Evolutionary conservation across 441 rosid genomes (phyloP).

Genomic region (Syzygium syzygioides): DNA sequence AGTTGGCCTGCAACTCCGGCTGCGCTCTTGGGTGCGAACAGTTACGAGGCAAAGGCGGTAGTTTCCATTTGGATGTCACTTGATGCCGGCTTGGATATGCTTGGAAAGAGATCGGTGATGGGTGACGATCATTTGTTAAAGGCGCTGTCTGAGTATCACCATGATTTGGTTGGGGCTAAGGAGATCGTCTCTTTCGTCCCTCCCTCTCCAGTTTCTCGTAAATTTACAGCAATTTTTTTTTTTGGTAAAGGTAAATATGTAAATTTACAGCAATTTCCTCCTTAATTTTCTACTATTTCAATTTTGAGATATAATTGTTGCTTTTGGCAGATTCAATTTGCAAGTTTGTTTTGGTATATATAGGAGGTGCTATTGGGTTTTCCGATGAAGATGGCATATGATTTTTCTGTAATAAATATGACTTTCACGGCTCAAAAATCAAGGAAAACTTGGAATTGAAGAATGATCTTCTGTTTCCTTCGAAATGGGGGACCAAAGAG

Average conservation of each 20-base stretch:
- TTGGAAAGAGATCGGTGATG: neutral
- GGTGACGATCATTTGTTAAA: neutral
- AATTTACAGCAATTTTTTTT: neutral
- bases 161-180: no score
- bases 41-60: neutral
- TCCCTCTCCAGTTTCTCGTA: neutral
- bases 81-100: neutral
- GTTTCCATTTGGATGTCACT: neutral
- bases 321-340: neutral
- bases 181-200: neutral
- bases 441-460: neutral
- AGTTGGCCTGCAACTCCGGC: neutral
- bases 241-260: no score
- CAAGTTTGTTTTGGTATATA: neutral
- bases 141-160: no score
- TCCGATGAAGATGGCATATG: neutral
- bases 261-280: neutral
- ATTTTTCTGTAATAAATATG: neutral
- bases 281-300: neutral
- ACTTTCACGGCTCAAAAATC: neutral
- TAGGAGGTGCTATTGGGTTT: neutral
- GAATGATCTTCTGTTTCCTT: neutral
- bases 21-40: neutral
- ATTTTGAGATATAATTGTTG: neutral
- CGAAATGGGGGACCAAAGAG: neutral